Base-by-base conservation (phyloP, 2,329 filamentous ascomycete species). In the Fusarium tricinctum region DNA sequence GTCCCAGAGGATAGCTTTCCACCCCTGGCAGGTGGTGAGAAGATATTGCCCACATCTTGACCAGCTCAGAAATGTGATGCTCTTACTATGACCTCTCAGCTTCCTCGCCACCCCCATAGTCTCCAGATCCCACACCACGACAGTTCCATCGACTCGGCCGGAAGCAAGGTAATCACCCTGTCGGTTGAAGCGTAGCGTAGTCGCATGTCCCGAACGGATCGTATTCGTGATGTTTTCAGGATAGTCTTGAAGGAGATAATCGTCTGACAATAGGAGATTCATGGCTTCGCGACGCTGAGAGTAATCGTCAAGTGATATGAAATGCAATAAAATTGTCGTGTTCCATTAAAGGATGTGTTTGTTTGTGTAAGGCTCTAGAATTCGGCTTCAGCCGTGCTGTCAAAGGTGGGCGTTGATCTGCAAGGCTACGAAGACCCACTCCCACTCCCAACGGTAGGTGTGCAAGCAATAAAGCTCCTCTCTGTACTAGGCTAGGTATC, bases 1-100 rank as follows among this genome's bases (percentile, higher is more conserved):
- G 79, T 99, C 96, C 96, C 96, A 99, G 1, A 99, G 85, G 50
- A 97, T 94, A 67, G 92, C 94, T 80, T 97, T 97, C 92, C 95
- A 98, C 75, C 97, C 96, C 78, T 97, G 93, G 44, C 94, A 97
- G 13, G 94, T 92, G 60, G 93, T 97, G 58, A 99, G 87, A 52
- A 99, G 85, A 79, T 97, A 98, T 70, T 93, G 88, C 26, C 96
- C 95, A 80, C 94, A 93, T 73, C 91, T 87, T 52, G 95, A 97
- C 96, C 96, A 99, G 82, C 94, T 97, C 63, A 99, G 81, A 51
- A 93, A 97, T 73, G 97, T 95, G 58, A 99, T 94, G 77, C 96
- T 95, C 76, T 93, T 91, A 50, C 92, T 97, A 81, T 99, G 96
- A 14, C 95, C 96, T 69, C 93, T 89, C 68, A 99, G 84, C 81